These are phyloP conservation scores for Sporisorium iseilematis-ciliati DNA, from an alignment of 1,284 basidiomycete genomes.

Conservation along the genomic window DNA sequence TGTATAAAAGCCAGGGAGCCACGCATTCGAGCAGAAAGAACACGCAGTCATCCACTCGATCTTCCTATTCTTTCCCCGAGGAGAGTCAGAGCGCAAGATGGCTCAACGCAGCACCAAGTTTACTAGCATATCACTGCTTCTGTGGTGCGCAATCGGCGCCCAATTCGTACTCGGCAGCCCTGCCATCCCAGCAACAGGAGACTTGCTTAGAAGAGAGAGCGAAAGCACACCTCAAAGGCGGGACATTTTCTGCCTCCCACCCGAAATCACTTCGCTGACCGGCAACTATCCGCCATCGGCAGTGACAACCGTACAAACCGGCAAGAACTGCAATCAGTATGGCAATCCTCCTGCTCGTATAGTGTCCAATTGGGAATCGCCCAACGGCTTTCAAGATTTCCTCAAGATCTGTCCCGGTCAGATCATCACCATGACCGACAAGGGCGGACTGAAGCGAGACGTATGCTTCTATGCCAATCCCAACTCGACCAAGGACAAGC, in stretches of 20 bases:
- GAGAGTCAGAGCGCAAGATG: no score
- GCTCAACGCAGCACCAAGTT: background rate
- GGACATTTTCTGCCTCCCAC: conserved; percentile 19
- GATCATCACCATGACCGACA: conserved; percentile 24
- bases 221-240: background rate
- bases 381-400: conserved; percentile 24
- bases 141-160: conserved; percentile 17
- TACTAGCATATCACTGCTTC: conserved; percentile 5
- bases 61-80: no score
- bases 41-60: no score
- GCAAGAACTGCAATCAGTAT: conserved; percentile 22
- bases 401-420: conserved; percentile 26
- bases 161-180: conserved; percentile 9
- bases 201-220: conserved; percentile 18
- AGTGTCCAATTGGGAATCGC: conserved; percentile 20
- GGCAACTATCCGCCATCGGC: conserved; percentile 27
- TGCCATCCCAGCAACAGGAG: conserved; percentile 4
- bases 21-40: no score
- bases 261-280: conserved; percentile 16
- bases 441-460: conserved; percentile 10
- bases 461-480: conserved; percentile 39
- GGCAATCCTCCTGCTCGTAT: conserved; percentile 22
- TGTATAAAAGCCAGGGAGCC: no score
- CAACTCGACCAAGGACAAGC: conserved; percentile 27
- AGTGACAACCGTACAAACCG: conserved; percentile 32